Evolutionary conservation across 2,329 filamentous ascomycete species (phyloP).

Genomic region (Alternaria ethzedia): DNA sequence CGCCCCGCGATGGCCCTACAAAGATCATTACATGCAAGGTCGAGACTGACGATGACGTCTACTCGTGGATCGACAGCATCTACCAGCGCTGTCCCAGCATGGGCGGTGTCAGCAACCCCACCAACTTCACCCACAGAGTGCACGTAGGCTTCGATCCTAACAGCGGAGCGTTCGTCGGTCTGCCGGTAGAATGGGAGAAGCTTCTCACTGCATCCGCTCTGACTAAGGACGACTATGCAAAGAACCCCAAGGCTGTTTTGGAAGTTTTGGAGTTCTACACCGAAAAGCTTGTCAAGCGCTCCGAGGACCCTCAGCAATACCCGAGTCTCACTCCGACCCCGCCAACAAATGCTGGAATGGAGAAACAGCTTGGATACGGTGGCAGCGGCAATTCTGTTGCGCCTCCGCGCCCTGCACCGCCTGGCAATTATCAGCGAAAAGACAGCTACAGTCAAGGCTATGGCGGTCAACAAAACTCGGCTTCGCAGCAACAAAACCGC

Average conservation of each 20-base stretch:
- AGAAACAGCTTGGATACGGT: constrained; percentile 58
- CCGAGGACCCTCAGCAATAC: constrained; percentile 73
- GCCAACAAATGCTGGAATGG: constrained; percentile 54
- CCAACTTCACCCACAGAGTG: constrained; percentile 95
- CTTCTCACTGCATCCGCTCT: constrained; percentile 94
- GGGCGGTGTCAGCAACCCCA: constrained; percentile 97
- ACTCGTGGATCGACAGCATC: constrained; percentile 98
- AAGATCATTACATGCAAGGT: constrained; percentile 91
- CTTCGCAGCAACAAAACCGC: constrained; percentile 30
- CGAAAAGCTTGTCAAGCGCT: constrained; percentile 75
- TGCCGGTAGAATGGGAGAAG: constrained; percentile 97
- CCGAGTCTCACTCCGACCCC: constrained; percentile 72
- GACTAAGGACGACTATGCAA: constrained; percentile 97
- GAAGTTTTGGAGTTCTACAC: constrained; percentile 87
- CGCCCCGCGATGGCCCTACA: constrained; percentile 79
- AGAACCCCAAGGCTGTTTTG: constrained; percentile 76
- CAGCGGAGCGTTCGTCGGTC: constrained; percentile 90
- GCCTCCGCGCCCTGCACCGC: constrained; percentile 56
- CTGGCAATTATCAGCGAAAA: constrained; percentile 51
- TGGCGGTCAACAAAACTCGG: constrained; percentile 39
- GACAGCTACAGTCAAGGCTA: constrained; percentile 53
- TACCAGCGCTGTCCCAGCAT: constrained; percentile 96
- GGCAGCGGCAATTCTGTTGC: constrained; percentile 55
- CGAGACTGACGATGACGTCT: constrained; percentile 94
- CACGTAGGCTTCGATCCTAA: constrained; percentile 97